Base-by-base conservation (phyloP, 768 basidiomycete genomes). In the Lyophyllum shimeji region DNA sequence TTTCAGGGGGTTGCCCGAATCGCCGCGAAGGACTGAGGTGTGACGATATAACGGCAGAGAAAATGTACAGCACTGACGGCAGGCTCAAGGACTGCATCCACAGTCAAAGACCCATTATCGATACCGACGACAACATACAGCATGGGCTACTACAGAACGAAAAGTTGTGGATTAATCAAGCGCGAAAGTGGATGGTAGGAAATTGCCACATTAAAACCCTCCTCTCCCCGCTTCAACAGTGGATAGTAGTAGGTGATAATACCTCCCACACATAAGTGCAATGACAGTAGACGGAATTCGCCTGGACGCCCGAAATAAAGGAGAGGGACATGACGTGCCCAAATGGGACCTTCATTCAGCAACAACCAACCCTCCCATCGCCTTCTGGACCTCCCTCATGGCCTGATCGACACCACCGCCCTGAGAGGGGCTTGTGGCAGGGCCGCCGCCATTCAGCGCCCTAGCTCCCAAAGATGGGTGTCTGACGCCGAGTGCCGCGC, bases 401-500 rank as follows among this genome's bases (percentile, higher is more conserved):
- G 76, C 77, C 57, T 77, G 83, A 64, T 82, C 86, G 47, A 79
- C 73, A 31, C 78, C 76, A 52, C 69, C 76, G 34, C 70, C 69
- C 56, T 74, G 75, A 20, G 69, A 70, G 57, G 77, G 71, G 56
- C 70, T 73, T n/a, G 70, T 66, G 42, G 75, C 73, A 9, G 69
- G 63, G 50, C 71, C 74, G 23, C 67, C 67, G 53, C 63, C 69
- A 27, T 68, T 78, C 61, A 87, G 69, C 50, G 83, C 67, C 60
- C 90, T 81, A 34, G 86, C 84, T 20, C 80, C 82, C 56, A 92
- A 74, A 37, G 80, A 79, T 27, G 92, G 92, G 71, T 92, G 90
- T 71, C 91, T 81, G 57, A 93, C 81, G 44, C 92, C 93, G 54
- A 94, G 76, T 29, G 91, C 91, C 52, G 87, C 87, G 40, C 90